Conservation (phyloP, 192 early-diverging fungal genomes). For the Entophlyctis luteolus region DNA sequence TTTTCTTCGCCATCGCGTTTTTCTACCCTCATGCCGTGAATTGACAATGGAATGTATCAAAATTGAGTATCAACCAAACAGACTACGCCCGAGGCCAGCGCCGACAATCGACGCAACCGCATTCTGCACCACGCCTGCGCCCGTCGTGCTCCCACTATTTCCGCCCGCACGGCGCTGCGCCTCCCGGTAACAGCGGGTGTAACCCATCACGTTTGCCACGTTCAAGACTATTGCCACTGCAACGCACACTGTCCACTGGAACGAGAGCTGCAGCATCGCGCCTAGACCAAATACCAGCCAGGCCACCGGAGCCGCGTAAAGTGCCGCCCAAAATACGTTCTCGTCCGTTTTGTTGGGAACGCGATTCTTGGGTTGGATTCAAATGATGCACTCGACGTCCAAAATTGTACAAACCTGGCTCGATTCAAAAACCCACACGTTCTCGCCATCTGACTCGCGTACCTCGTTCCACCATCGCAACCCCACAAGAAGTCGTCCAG, state of each 20-base stretch:
- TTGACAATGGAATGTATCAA: too few relatives aligned
- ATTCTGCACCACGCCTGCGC: too few relatives aligned
- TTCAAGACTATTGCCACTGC: constrained; percentile 81
- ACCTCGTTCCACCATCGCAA: constrained; percentile 99
- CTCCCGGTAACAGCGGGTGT: constrained; percentile 94
- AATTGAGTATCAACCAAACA: too few relatives aligned
- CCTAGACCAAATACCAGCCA: constrained; percentile 83
- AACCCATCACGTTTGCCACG: constrained; percentile 89
- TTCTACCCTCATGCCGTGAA: too few relatives aligned
- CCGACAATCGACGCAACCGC: too few relatives aligned
- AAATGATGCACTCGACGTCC: background rate
- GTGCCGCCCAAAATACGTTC: constrained; percentile 85
- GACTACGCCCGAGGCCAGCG: too few relatives aligned
- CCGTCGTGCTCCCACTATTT: too few relatives aligned
- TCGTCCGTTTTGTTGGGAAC: constrained; percentile 81
- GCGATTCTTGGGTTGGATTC: constrained; percentile 48
- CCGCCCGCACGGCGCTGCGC: too few relatives aligned
- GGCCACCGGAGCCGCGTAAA: constrained; percentile 79
- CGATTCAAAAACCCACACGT: constrained; percentile 95
- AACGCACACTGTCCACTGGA: constrained; percentile 82
- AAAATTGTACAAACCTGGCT: constrained; percentile 58
- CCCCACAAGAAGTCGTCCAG: constrained; percentile 92
- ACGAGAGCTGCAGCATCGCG: constrained; percentile 66
- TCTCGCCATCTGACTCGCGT: constrained; percentile 89
- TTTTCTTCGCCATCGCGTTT: too few relatives aligned